Percentiles rank a stretch among this genome's conserved stretches.
Evolutionary conservation across 1,139 yeast genomes (phyloP).

Genomic region (Lizanozyma gosingica): DNA sequence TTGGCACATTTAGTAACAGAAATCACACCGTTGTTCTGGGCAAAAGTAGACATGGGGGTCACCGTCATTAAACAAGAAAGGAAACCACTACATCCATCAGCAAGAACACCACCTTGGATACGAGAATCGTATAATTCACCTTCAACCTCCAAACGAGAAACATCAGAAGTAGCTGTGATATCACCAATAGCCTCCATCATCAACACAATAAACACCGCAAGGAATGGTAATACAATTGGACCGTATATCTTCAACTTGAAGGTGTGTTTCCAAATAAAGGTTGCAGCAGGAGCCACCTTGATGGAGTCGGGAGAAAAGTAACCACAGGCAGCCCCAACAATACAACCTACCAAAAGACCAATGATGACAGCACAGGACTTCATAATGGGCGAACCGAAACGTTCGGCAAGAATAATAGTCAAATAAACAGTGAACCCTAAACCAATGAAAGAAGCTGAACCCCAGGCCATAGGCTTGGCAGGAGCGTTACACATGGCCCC

Average conservation of each 20-base stretch:
- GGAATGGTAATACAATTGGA: constrained; percentile 73
- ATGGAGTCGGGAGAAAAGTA: constrained; percentile 55
- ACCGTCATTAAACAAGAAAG: constrained; percentile 67
- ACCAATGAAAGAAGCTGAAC: constrained; percentile 78
- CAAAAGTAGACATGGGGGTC: constrained; percentile 83
- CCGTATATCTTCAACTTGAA: constrained; percentile 69
- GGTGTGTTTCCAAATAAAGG: constrained; percentile 83
- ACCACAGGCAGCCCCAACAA: constrained; percentile 85
- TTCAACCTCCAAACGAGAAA: constrained; percentile 72
- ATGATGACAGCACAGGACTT: constrained; percentile 84
- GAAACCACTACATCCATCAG: constrained; percentile 68
- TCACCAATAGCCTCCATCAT: constrained; percentile 94
- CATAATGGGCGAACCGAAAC: constrained; percentile 92
- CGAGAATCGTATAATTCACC: constrained; percentile 76
- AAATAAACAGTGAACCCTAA: constrained; percentile 76
- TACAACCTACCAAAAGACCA: constrained; percentile 80
- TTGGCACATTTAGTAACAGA: constrained; percentile 86
- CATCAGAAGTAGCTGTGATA: constrained; percentile 87
- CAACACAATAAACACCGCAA: constrained; percentile 70
- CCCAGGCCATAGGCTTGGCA: constrained; percentile 56
- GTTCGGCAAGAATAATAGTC: constrained; percentile 65
- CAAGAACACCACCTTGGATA: constrained; percentile 85
- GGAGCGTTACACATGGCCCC: constrained; percentile 41
- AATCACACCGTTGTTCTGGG: constrained; percentile 91
- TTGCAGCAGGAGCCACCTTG: constrained; percentile 68